Percentiles rank a stretch among this genome's conserved stretches.
These are phyloP conservation scores for Haplosporangium sp. DNA, from an alignment of 371 early-diverging fungal species.

Conservation along the genomic window DNA sequence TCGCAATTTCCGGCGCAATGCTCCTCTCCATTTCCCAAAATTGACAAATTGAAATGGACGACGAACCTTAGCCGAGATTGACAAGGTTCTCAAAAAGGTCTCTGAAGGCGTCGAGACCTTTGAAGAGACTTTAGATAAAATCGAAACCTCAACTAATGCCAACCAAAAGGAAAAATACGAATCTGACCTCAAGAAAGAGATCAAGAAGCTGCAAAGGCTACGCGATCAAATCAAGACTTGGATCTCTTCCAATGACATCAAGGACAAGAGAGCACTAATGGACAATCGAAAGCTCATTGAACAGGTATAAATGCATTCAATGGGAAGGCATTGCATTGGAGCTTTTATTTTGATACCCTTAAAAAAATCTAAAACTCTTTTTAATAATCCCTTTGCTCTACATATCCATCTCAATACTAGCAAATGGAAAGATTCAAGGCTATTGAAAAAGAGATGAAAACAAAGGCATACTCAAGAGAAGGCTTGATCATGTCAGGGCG, in stretches of 20 bases:
- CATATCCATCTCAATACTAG: slow-evolving; percentile 45
- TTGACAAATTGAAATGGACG: neutral
- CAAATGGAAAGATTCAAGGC: slow-evolving; percentile 99
- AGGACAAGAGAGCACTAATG: slow-evolving; percentile 91
- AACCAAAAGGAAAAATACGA: slow-evolving; percentile 97
- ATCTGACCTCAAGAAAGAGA: slow-evolving; percentile 96
- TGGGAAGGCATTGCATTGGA: neutral
- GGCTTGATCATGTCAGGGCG: slow-evolving; percentile 84
- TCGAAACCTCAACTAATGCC: slow-evolving; percentile 80
- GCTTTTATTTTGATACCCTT: neutral
- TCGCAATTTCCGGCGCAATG: neutral
- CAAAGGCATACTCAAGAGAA: slow-evolving; percentile 97
- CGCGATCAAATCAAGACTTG: slow-evolving; percentile 98
- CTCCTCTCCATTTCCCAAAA: neutral
- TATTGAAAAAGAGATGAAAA: slow-evolving; percentile 97
- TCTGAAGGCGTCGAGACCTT: slow-evolving; percentile 95
- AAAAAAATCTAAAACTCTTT: neutral
- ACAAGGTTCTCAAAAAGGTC: slow-evolving; percentile 94
- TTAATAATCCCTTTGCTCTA: neutral
- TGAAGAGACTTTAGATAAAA: slow-evolving; percentile 91
- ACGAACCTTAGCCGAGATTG: slow-evolving; percentile 83
- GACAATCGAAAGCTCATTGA: slow-evolving; percentile 96
- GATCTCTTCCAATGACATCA: slow-evolving; percentile 93
- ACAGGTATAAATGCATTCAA: slow-evolving; percentile 57
- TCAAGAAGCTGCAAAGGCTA: slow-evolving; percentile 95